Base-by-base conservation (phyloP, 441 rosid genomes). In the Erodium trifolium region DNA sequence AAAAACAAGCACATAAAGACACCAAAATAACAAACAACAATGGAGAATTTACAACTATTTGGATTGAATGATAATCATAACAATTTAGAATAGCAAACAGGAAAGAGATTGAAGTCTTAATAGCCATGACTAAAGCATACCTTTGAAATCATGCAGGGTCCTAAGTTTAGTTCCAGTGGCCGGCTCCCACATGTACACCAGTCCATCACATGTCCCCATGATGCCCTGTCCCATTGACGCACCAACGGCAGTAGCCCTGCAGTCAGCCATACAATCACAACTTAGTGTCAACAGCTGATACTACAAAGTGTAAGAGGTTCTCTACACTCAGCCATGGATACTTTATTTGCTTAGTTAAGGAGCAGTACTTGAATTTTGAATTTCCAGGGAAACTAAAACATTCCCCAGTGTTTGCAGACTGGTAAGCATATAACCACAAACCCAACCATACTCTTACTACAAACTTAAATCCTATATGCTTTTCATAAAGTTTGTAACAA, bases 191-290 rank as follows among this genome's bases (percentile, higher is more conserved):
- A 78, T 11, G 70, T 83, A 88, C 66, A 89, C 86, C 29, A 78
- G 71, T 64, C 97, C 99, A 57, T 89, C 93, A 16, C 64, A 3
- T 66, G 97, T 93, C 31, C 90, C 95, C n/a, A 84, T 72, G 75
- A 93, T 82, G 76, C 99, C 99, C 66, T 80, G 72, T 71, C 88
- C 89, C 77, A 77, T 70, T 70, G 77, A 75, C 68, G 85, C 74
- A 39, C 85, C 83, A 3, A 74, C 73, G n/a, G 80, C 88, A 79
- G 76, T 66, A 65, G 86, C 83, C 84, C 95, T 91, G 89, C 79
- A 77, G 14, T 23, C 27, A 63, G 12, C 11, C 27, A 18, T 29
- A 63, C 7, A 63, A 63, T 27, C 27, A 59, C 29, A 59, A 63
- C 39, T 63, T 63, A 29, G 39, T 63, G 9, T 2, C 43, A 31